Conservation (phyloP, 2,329 filamentous ascomycete genomes). For the Fusarium nisikadoi region DNA sequence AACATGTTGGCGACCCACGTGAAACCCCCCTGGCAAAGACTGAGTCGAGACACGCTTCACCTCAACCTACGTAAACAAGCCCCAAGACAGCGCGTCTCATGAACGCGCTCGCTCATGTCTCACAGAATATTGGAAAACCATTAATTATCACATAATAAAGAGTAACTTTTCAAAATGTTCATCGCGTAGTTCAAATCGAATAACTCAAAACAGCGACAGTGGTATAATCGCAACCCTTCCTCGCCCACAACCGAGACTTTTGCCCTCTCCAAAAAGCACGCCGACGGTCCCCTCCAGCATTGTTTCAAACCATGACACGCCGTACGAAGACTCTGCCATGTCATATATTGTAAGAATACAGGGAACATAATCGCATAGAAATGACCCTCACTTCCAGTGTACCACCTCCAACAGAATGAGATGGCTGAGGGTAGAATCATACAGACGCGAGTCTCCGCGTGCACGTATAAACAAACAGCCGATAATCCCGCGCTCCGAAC, state of each 20-base stretch:
- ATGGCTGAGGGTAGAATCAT: constrained; percentile 33
- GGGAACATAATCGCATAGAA: constrained; percentile 36
- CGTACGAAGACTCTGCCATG: constrained; percentile 33
- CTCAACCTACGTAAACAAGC: constrained; percentile 41
- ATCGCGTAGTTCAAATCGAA: constrained; percentile 21
- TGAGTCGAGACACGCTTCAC: constrained; percentile 37
- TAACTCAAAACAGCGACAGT: constrained; percentile 35
- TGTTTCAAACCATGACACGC: constrained; percentile 31
- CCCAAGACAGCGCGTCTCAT: constrained; percentile 36
- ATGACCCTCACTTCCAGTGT: constrained; percentile 31
- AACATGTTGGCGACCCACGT: constrained; percentile 31
- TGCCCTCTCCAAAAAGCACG: constrained; percentile 23
- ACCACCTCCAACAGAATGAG: constrained; percentile 34
- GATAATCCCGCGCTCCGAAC: constrained; percentile 41
- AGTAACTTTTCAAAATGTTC: not conserved
- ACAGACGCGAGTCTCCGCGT: constrained; percentile 32
- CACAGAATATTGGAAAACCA: not conserved
- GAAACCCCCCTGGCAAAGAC: constrained; percentile 35
- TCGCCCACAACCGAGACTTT: constrained; percentile 31
- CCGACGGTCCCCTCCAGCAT: constrained; percentile 28
- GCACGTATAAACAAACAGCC: constrained; percentile 40
- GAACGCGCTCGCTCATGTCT: constrained; percentile 9
- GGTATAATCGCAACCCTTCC: constrained; percentile 38
- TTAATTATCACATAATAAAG: not conserved
- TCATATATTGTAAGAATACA: constrained; percentile 42